A percentile compares a stretch with the other conserved stretches of the same genome.
These are phyloP conservation scores for Epicoccum sorghinum DNA, from an alignment of 2,329 filamentous ascomycete species.

Conservation along the genomic window DNA sequence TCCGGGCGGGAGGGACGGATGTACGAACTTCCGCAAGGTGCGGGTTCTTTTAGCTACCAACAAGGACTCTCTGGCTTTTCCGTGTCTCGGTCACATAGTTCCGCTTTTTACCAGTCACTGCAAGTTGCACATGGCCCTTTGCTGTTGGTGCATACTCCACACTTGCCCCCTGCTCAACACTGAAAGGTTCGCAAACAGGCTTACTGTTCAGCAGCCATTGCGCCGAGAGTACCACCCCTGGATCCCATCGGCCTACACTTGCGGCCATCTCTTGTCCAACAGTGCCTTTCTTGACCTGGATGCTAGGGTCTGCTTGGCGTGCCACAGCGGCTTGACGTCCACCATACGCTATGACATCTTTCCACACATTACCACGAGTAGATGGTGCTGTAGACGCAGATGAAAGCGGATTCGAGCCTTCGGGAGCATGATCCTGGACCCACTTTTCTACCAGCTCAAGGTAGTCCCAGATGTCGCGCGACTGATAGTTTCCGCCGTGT, in stretches of 20 bases:
- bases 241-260: conserved; percentile 46
- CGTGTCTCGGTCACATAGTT: conserved; percentile 31
- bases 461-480: conserved; percentile 40
- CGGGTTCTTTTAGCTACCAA: background rate
- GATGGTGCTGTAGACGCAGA: conserved; percentile 21
- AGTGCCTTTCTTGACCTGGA: conserved; percentile 14
- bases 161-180: conserved; percentile 29
- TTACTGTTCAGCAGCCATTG: conserved; percentile 43
- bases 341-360: conserved; percentile 40
- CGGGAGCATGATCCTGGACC: conserved; percentile 41
- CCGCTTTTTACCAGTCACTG: conserved; percentile 29
- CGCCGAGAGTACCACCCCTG: conserved; percentile 42
- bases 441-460: conserved; percentile 41
- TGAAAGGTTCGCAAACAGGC: conserved; percentile 26
- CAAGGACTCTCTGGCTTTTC: conserved; percentile 23
- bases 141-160: conserved; percentile 20
- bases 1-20: too few species aligned
- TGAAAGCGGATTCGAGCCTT: conserved; percentile 37
- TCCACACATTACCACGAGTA: conserved; percentile 43
- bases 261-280: conserved; percentile 15
- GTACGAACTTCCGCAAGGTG: too few species aligned
- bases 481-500: conserved; percentile 47
- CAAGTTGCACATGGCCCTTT: conserved; percentile 20
- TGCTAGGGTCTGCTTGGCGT: conserved; percentile 37
- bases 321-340: conserved; percentile 43